Evolutionary conservation across 1,139 yeast genomes (phyloP).

Genomic region (Ogataea hybrid): DNA sequence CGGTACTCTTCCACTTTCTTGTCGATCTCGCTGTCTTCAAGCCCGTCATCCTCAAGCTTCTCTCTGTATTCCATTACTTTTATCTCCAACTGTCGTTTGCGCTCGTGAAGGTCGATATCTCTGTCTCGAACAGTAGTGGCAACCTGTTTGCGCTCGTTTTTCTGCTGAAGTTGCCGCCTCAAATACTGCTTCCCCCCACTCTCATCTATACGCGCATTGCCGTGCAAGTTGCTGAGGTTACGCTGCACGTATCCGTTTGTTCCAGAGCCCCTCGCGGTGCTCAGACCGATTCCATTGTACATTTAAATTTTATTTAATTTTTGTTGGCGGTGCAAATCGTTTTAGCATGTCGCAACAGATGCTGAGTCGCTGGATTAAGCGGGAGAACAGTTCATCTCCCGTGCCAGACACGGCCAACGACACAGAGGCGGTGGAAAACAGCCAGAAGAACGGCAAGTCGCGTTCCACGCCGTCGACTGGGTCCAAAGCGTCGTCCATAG

Average conservation of each 20-base stretch:
- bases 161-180: constrained; percentile 31
- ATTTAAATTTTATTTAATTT: background rate
- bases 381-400: constrained; percentile 2
- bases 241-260: constrained; percentile 69
- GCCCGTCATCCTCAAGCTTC: constrained; percentile 46
- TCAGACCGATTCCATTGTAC: constrained; percentile 65
- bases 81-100: constrained; percentile 49
- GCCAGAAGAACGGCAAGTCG: background rate
- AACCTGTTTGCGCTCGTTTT: constrained; percentile 24
- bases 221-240: constrained; percentile 38
- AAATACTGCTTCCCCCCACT: constrained; percentile 36
- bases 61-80: constrained; percentile 56
- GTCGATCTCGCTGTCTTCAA: constrained; percentile 21
- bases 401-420: background rate
- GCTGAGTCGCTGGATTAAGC: constrained; percentile 24
- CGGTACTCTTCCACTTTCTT: constrained; percentile 17
- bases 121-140: constrained; percentile 32
- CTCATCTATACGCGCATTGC: constrained; percentile 25
- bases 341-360: constrained; percentile 22
- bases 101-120: constrained; percentile 46
- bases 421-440: background rate
- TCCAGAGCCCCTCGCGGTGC: constrained; percentile 67
- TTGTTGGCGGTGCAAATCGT: constrained; percentile 10
- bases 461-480: background rate
- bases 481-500: constrained; percentile 1